A percentile compares a stretch with the other conserved stretches of the same genome.
These are phyloP conservation scores for Picochlorum sp. DNA, from an alignment of 139 green algal genomes.

Conservation along the genomic window DNA sequence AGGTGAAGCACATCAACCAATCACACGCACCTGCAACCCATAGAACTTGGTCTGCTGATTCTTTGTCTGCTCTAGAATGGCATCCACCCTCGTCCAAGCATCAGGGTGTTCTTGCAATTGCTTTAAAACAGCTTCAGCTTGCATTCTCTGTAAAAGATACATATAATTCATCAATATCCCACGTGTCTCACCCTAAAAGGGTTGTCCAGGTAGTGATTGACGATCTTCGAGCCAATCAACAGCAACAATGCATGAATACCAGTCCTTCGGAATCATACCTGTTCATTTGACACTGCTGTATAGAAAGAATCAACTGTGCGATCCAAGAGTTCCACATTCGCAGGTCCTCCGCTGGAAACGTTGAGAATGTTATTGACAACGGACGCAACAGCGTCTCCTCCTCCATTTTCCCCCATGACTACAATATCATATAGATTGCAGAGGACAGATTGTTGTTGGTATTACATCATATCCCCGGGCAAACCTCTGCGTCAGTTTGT, in stretches of 20 bases:
- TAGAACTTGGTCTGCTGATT: slow-evolving; percentile 93
- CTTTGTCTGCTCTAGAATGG: slow-evolving; percentile 79
- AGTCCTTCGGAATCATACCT: slow-evolving; percentile 14
- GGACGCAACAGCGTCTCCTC: slow-evolving; percentile 9
- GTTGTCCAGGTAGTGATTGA: background rate
- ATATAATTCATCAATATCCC: slow-evolving; percentile 1
- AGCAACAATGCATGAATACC: background rate
- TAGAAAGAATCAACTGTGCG: slow-evolving; percentile 80
- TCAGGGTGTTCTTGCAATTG: slow-evolving; percentile 88
- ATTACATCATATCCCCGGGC: too few relatives aligned
- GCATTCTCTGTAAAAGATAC: slow-evolving; percentile 52
- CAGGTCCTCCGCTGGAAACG: slow-evolving; percentile 72
- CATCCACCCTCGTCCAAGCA: slow-evolving; percentile 87
- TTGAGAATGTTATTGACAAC: slow-evolving; percentile 54
- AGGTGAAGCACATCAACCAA: background rate
- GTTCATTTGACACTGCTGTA: slow-evolving; percentile 26
- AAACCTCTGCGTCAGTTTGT: too few relatives aligned
- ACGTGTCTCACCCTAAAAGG: background rate
- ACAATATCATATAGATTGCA: too few relatives aligned
- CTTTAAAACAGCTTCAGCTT: slow-evolving; percentile 76
- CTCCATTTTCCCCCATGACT: background rate
- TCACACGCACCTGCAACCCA: slow-evolving; percentile 75
- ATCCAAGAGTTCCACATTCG: slow-evolving; percentile 80
- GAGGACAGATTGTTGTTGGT: too few relatives aligned
- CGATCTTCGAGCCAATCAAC: background rate